phyloP scores from a whole-genome alignment of 495 filamentous ascomycete genomes.

The Penicillium mononematosum region DNA sequence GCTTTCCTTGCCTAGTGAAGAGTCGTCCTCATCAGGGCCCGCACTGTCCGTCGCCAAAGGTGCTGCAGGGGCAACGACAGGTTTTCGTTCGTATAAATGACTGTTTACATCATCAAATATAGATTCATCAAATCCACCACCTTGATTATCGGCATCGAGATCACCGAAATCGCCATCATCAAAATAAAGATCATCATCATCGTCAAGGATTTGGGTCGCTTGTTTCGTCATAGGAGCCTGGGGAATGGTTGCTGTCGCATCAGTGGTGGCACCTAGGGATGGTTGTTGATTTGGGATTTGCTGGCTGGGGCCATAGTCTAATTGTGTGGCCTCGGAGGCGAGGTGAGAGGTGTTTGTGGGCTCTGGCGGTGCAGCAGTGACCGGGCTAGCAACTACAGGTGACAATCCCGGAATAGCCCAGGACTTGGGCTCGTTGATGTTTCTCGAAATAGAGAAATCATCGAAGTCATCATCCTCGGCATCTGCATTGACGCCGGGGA shows the following conservation, averaged over 20 bases:
- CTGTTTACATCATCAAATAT: slow-evolving; percentile 68
- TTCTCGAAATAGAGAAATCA: slow-evolving; percentile 28
- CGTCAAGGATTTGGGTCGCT: slow-evolving; percentile 24
- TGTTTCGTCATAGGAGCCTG: slow-evolving; percentile 5
- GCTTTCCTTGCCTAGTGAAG: slow-evolving; percentile 13
- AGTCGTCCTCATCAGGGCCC: slow-evolving; percentile 11
- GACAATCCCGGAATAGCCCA: slow-evolving; percentile 40
- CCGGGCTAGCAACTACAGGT: slow-evolving; percentile 40
- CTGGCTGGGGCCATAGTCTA: not conserved
- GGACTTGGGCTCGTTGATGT: slow-evolving; percentile 34
- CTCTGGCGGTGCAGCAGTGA: slow-evolving; percentile 26
- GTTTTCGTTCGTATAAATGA: slow-evolving; percentile 47
- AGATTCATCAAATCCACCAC: slow-evolving; percentile 69
- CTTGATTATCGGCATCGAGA: slow-evolving; percentile 47
- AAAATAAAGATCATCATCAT: slow-evolving; percentile 76
- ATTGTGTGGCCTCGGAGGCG: not conserved
- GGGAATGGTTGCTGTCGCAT: not conserved
- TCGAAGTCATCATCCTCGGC: slow-evolving; percentile 53
- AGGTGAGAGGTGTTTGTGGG: slow-evolving; percentile 4
- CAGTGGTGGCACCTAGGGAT: not conserved
- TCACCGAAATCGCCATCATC: slow-evolving; percentile 73
- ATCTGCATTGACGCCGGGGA: slow-evolving; percentile 72
- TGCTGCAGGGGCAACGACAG: slow-evolving; percentile 16
- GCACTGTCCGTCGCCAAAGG: slow-evolving; percentile 15
- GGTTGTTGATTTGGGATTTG: not conserved